Base-by-base conservation (phyloP, 2,329 filamentous ascomycete genomes). In the Emergomyces orientalis region DNA sequence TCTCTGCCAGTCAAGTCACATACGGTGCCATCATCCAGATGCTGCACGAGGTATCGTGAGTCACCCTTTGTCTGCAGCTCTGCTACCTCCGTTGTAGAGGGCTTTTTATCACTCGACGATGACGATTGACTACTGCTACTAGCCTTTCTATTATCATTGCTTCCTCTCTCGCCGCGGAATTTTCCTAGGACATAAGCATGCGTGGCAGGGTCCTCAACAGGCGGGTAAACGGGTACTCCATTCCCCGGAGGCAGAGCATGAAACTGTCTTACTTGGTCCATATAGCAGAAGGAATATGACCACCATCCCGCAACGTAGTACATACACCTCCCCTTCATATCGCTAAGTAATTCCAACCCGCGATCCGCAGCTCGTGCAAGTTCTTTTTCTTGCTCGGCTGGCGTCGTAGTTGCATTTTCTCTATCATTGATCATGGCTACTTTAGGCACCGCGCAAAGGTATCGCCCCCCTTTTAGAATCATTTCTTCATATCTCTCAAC, bases 281-380 rank as follows among this genome's bases (percentile, higher is more conserved):
- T 90, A 77, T 96, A 94, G 80, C 92, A 97, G 75, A 96, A 96
- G 69, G 88, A 89, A 76, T 97, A 97, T 71, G 89, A 94, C 92
- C 92, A 97, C 92, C 92, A 97, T 0, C 92, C 92, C 0, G 86
- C 89, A 67, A 91, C 78, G 73, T 86, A 89, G 78, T 93, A 96
- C 66, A 97, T 84, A 74, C 92, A 97, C 59, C 84, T 83, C 3
- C 87, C 88, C 61, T 92, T 84, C 75, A 97, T 87, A 32, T 87
- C 86, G 66, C 84, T 83, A 59, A 97, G 79, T 27, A 97, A 81
- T 70, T 94, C 88, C 82, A 90, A 89, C 6, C 92, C 92, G 58
- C 86, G 86, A 39, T 85, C 82, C 1, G 88, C 89, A 0, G 91
- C 92, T 32, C 89, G 86, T 49, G 83, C 84, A 11, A 95, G 82